Evolutionary conservation across 2,329 filamentous ascomycete genomes (phyloP).

Genomic region (Aspergillus oerlinghausenensis): DNA sequence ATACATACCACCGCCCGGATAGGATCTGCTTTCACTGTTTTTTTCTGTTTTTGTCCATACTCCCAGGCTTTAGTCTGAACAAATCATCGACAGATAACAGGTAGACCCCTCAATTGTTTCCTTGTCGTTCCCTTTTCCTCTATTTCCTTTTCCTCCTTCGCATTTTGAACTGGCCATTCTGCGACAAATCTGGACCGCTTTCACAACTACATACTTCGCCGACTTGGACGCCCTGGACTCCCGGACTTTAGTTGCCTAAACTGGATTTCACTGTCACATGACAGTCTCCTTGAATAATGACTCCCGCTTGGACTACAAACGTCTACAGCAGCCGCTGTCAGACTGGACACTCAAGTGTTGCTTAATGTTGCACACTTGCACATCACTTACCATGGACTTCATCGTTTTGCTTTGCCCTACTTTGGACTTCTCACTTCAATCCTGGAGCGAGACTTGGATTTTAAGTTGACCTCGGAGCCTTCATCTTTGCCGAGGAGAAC

Average conservation of each 20-base stretch:
- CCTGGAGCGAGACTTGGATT: conserved; percentile 25
- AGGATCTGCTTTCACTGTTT: conserved; percentile 30
- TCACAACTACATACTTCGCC: not conserved
- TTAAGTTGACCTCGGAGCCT: conserved; percentile 10
- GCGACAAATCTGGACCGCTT: conserved; percentile 7
- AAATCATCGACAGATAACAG: conserved; percentile 31
- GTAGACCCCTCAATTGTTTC: conserved; percentile 39
- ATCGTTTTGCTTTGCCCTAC: conserved; percentile 7
- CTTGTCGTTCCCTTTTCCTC: conserved; percentile 21
- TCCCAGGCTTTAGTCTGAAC: conserved; percentile 22
- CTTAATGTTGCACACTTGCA: conserved; percentile 37
- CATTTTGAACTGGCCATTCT: conserved; percentile 4
- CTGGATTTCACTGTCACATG: conserved; percentile 16
- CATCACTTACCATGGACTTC: conserved; percentile 10
- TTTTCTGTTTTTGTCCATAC: conserved; percentile 26
- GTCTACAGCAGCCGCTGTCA: conserved; percentile 30
- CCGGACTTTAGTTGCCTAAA: conserved; percentile 4
- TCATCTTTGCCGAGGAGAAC: not conserved
- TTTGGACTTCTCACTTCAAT: conserved; percentile 20
- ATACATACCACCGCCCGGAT: conserved; percentile 26
- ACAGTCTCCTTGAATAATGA: conserved; percentile 23
- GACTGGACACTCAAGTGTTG: conserved; percentile 35
- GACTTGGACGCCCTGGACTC: conserved; percentile 5
- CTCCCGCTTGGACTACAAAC: conserved; percentile 16
- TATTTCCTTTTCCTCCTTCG: conserved; percentile 17